These are phyloP conservation scores for Albugo laibachii DNA, from an alignment of 352 stramenopile genomes.

Conservation along the genomic window DNA sequence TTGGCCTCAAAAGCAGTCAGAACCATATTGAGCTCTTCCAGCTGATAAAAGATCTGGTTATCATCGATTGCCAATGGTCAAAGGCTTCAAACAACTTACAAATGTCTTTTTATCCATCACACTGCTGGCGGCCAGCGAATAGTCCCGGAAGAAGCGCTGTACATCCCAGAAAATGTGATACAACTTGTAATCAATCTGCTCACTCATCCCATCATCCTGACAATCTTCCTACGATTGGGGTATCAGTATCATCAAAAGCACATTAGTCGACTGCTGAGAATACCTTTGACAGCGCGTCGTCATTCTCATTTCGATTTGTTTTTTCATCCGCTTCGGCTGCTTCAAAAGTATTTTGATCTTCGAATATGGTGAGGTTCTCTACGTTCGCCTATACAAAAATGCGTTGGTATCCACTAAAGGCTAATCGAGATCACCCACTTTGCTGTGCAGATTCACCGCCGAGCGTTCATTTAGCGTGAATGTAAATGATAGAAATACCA, in stretches of 20 bases:
- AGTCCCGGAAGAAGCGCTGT: constrained; percentile 71
- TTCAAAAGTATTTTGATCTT: constrained; percentile 63
- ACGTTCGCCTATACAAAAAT: constrained; percentile 27
- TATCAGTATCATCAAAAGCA: too few relatives aligned
- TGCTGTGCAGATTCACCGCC: constrained; percentile 62
- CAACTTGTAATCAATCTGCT: constrained; percentile 77
- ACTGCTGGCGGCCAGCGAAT: constrained; percentile 36
- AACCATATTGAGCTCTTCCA: constrained; percentile 55
- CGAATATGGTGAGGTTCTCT: constrained; percentile 55
- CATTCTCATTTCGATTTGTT: constrained; percentile 10
- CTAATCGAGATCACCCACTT: constrained; percentile 10
- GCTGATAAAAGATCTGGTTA: constrained; percentile 13
- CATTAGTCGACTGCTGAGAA: too few relatives aligned
- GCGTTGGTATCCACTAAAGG: not conserved
- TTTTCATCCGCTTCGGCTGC: constrained; percentile 27
- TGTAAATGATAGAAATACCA: constrained; percentile 73
- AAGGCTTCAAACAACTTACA: constrained; percentile 20
- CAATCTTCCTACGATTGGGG: too few relatives aligned
- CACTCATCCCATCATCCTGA: too few relatives aligned
- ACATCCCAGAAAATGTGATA: constrained; percentile 84
- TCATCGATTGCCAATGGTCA: not conserved
- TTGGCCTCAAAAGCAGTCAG: constrained; percentile 72
- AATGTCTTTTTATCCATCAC: constrained; percentile 61
- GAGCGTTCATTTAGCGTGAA: constrained; percentile 72
- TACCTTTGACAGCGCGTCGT: not conserved